These are phyloP conservation scores for Trichoderma polysporum DNA, from an alignment of 2,329 filamentous ascomycete genomes.

Conservation along the genomic window DNA sequence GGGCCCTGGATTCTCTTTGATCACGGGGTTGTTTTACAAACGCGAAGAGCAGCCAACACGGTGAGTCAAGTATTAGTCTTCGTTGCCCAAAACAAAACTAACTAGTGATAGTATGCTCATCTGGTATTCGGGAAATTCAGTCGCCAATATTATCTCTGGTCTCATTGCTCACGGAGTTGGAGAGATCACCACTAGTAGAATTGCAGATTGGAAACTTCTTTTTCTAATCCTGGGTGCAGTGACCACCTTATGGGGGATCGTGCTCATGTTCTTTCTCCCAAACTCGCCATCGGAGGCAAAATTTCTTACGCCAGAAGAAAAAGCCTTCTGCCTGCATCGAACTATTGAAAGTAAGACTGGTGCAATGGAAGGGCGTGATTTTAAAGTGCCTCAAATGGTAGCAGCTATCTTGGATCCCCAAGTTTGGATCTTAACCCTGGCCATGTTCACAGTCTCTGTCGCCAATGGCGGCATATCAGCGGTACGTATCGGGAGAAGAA, in stretches of 20 bases:
- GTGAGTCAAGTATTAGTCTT: not conserved
- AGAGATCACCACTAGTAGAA: not conserved
- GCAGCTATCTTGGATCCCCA: not conserved
- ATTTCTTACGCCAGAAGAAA: not conserved
- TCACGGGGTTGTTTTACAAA: conserved; percentile 29
- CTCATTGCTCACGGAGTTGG: not conserved
- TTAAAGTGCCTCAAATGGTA: not conserved
- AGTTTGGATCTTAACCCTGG: not conserved
- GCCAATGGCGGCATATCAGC: not conserved
- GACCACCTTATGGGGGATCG: not conserved
- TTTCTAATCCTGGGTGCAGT: not conserved
- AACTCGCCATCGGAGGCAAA: not conserved
- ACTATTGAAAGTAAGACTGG: not conserved
- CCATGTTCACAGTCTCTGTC: not conserved
- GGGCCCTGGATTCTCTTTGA: conserved; percentile 18
- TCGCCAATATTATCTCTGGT: not conserved
- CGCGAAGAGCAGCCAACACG: conserved; percentile 27
- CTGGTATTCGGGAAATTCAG: not conserved
- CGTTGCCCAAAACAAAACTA: too few species aligned
- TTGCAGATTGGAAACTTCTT: not conserved
- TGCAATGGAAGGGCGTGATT: not conserved
- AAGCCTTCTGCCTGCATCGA: not conserved
- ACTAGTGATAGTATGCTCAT: too few species aligned
- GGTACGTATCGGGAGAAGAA: not conserved
- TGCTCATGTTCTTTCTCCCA: not conserved